phyloP scores from a whole-genome alignment of 257 asterid species.

The Solanum dulcamara region DNA sequence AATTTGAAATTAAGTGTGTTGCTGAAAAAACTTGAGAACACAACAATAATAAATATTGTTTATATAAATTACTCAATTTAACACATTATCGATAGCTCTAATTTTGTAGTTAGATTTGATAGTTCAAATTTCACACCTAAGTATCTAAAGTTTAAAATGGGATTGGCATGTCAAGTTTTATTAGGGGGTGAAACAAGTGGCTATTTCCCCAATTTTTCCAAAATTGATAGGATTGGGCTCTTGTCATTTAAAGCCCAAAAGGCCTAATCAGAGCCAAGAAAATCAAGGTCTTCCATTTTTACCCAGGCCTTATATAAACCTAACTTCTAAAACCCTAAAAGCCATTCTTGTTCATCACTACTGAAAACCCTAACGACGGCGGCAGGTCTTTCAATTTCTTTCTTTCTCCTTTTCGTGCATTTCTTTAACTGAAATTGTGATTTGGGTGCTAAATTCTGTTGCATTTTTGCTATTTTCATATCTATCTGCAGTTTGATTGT shows the following conservation, averaged over 20 bases:
- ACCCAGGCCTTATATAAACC: not conserved
- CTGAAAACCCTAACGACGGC: not conserved
- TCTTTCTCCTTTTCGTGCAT: not conserved
- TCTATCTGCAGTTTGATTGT: not conserved
- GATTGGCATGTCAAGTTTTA: too few species aligned
- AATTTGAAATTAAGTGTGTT: too few species aligned
- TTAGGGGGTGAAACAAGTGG: not conserved
- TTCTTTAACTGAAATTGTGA: not conserved
- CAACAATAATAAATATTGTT: too few species aligned
- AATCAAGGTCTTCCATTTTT: not conserved
- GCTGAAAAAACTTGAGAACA: too few species aligned
- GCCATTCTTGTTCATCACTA: not conserved
- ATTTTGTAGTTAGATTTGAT: too few species aligned
- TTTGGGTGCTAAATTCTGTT: not conserved
- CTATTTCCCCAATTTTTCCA: not conserved
- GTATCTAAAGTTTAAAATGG: not conserved
- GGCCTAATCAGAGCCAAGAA: not conserved
- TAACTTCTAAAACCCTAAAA: not conserved
- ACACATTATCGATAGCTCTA: too few species aligned
- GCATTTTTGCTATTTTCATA: not conserved
- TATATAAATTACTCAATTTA: too few species aligned
- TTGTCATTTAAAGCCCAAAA: not conserved
- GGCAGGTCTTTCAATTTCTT: not conserved
- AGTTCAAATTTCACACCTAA: too few species aligned
- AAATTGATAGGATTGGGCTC: not conserved